These are phyloP conservation scores for Calocybe cyanea DNA, from an alignment of 768 basidiomycete genomes.

Conservation along the genomic window DNA sequence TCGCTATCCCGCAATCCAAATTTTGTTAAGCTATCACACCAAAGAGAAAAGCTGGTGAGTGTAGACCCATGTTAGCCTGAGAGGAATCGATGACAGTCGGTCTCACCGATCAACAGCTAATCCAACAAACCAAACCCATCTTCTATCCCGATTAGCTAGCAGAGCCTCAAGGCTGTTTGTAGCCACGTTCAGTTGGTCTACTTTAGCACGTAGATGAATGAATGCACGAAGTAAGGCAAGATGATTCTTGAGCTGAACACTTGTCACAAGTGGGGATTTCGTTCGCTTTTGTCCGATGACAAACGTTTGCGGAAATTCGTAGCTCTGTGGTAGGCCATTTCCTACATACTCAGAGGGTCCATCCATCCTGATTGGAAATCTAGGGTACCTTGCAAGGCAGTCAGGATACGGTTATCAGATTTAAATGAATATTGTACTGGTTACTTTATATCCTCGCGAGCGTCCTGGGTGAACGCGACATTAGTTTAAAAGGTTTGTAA, in stretches of 20 bases:
- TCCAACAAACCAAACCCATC: slow-evolving; percentile 34
- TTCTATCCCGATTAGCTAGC: slow-evolving; percentile 20
- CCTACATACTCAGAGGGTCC: background rate
- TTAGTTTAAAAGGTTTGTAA: no score
- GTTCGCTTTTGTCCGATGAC: slow-evolving; percentile 1
- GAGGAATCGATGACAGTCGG: slow-evolving; percentile 20
- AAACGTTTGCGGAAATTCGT: slow-evolving; percentile 7
- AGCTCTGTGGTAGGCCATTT: slow-evolving; percentile 2
- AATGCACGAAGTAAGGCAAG: slow-evolving; percentile 13
- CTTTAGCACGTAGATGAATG: background rate
- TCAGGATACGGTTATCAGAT: no score
- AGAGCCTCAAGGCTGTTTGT: slow-evolving; percentile 1
- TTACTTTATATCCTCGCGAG: no score
- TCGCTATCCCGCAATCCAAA: slow-evolving; percentile 7
- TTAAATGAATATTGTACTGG: no score
- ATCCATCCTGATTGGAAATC: no score
- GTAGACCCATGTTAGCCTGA: slow-evolving; percentile 6
- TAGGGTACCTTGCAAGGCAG: no score
- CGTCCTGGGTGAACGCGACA: no score
- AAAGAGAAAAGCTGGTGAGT: slow-evolving; percentile 2
- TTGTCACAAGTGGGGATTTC: slow-evolving; percentile 7
- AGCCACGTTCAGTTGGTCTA: no score
- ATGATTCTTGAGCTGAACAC: slow-evolving; percentile 11
- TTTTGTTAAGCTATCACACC: background rate
- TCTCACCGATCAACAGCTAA: slow-evolving; percentile 33